These are phyloP conservation scores for Debaryomyces prosopidis DNA, from an alignment of 805 yeast species.

Conservation along the genomic window DNA sequence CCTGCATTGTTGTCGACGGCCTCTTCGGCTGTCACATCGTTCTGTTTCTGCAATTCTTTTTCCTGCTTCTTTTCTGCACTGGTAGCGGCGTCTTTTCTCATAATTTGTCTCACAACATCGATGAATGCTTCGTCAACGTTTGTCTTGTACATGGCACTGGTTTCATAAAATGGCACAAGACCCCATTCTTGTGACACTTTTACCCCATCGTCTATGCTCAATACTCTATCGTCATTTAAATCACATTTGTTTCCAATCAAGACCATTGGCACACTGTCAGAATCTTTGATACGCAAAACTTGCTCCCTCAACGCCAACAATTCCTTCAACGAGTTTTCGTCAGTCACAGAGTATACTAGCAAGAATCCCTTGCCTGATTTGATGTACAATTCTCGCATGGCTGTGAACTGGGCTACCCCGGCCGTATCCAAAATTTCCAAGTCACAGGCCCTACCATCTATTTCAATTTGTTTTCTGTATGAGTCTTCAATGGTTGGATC, in stretches of 20 bases:
- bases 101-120: constrained; percentile 86
- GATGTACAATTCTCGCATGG: constrained; percentile 88
- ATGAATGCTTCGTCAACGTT: constrained; percentile 90
- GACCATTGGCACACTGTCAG: constrained; percentile 80
- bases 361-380: constrained; percentile 80
- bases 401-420: constrained; percentile 85
- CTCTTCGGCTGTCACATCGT: constrained; percentile 7
- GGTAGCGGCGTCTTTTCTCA: constrained; percentile 63
- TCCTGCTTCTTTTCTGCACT: constrained; percentile 47
- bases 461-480: constrained; percentile 82
- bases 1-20: neutral
- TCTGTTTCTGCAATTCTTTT: constrained; percentile 41
- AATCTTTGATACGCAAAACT: constrained; percentile 79
- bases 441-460: constrained; percentile 85
- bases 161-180: constrained; percentile 86
- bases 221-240: constrained; percentile 68
- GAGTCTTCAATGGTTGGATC: constrained; percentile 98
- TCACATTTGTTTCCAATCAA: constrained; percentile 92
- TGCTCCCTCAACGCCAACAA: constrained; percentile 78
- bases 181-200: constrained; percentile 86
- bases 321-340: constrained; percentile 70
- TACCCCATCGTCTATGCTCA: constrained; percentile 79
- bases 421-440: constrained; percentile 70
- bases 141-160: constrained; percentile 87
- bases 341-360: constrained; percentile 60